phyloP scores from a whole-genome alignment of 495 filamentous ascomycete genomes.

The Talaromyces liani region DNA sequence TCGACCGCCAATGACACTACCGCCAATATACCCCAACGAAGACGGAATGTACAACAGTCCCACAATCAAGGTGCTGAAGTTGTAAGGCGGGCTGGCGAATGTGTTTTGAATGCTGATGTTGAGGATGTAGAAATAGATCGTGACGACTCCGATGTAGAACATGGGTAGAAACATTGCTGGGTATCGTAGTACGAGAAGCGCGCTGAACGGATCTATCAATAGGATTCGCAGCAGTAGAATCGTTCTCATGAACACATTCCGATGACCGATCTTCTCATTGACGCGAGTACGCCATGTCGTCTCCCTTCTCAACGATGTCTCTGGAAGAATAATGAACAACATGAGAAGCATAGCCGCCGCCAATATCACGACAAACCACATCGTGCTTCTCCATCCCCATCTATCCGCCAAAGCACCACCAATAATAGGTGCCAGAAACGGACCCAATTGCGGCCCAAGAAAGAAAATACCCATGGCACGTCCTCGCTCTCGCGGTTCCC shows the following conservation, averaged over 20 bases:
- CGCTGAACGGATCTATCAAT: not conserved
- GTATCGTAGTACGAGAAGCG: not conserved
- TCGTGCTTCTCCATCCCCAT: slow-evolving; percentile 10
- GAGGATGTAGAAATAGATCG: slow-evolving; percentile 5
- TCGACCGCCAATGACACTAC: slow-evolving; percentile 8
- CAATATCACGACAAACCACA: slow-evolving; percentile 8
- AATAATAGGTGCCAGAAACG: slow-evolving; percentile 12
- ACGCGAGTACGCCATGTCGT: not conserved
- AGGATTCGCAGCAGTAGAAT: slow-evolving; percentile 28
- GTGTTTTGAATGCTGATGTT: slow-evolving; percentile 10
- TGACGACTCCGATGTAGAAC: not conserved
- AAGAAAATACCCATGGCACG: slow-evolving; percentile 11
- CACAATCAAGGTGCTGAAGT: slow-evolving; percentile 6
- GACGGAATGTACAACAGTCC: slow-evolving; percentile 8
- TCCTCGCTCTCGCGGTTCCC: slow-evolving; percentile 10
- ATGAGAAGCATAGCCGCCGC: slow-evolving; percentile 2
- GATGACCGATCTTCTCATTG: slow-evolving; percentile 21
- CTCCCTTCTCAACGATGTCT: slow-evolving; percentile 10
- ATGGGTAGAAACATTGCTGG: slow-evolving; percentile 6
- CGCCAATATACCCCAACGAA: slow-evolving; percentile 10
- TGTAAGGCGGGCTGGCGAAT: slow-evolving; percentile 10
- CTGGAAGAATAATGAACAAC: slow-evolving; percentile 15
- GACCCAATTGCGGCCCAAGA: slow-evolving; percentile 9
- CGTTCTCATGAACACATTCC: not conserved
- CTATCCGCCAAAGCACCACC: slow-evolving; percentile 6